A percentile compares a stretch with the other conserved stretches of the same genome.
Conservation (phyloP, 2,329 filamentous ascomycete species). For the Neonectria ditissima region DNA sequence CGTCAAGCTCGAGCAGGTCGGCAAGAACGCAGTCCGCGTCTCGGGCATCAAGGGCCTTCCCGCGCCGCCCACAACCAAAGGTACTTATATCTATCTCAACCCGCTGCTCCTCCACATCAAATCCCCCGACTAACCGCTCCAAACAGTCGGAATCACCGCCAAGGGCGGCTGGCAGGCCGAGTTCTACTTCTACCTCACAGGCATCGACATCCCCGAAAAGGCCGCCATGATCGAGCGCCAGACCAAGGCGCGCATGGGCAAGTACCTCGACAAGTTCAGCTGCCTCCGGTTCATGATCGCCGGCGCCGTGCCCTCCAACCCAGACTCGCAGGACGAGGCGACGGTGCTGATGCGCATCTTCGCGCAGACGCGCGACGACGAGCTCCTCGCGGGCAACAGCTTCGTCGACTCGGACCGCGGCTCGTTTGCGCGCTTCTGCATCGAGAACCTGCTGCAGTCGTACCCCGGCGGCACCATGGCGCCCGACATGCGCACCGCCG, state of each 20-base stretch:
- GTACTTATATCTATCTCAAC: slow-evolving; percentile 18
- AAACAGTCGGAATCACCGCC: slow-evolving; percentile 53
- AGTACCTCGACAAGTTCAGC: slow-evolving; percentile 51
- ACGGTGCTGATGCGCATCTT: slow-evolving; percentile 61
- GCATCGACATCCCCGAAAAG: slow-evolving; percentile 56
- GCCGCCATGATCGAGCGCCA: slow-evolving; percentile 55
- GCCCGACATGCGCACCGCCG: slow-evolving; percentile 52
- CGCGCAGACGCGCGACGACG: slow-evolving; percentile 57
- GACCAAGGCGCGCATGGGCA: slow-evolving; percentile 45
- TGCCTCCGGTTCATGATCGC: slow-evolving; percentile 48
- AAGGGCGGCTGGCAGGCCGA: slow-evolving; percentile 57
- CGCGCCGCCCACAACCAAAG: slow-evolving; percentile 49
- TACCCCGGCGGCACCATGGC: slow-evolving; percentile 58
- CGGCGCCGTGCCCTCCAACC: slow-evolving; percentile 53
- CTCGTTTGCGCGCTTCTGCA: slow-evolving; percentile 35
- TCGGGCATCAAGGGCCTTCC: slow-evolving; percentile 49
- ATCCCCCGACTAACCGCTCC: neutral
- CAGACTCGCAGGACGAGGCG: slow-evolving; percentile 55
- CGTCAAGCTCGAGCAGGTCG: slow-evolving; percentile 60
- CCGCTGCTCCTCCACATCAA: no score
- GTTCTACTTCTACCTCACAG: slow-evolving; percentile 55
- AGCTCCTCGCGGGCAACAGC: slow-evolving; percentile 38
- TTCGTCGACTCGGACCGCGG: slow-evolving; percentile 50
- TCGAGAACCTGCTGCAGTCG: slow-evolving; percentile 49
- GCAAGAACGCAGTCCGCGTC: slow-evolving; percentile 47